Conservation (phyloP, 176 grass and related monocot genomes). For the Microstegium vimineum region DNA sequence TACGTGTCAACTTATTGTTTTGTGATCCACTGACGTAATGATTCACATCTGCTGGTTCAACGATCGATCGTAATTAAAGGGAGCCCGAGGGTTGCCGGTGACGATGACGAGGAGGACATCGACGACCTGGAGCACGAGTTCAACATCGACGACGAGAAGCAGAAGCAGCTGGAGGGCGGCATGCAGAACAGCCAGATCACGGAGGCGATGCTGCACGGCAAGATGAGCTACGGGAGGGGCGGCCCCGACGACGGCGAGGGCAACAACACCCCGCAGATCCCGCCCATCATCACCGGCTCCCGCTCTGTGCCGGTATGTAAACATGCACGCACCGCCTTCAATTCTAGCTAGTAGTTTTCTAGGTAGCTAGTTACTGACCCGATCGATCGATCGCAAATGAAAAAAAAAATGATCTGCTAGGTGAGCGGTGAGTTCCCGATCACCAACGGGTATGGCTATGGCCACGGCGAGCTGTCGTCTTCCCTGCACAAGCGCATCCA, state of each 20-base stretch:
- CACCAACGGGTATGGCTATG: constrained; percentile 47
- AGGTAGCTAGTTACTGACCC: too few relatives aligned
- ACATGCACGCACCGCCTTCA: background rate
- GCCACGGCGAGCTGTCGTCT: constrained; percentile 58
- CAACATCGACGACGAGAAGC: constrained; percentile 74
- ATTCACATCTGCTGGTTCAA: background rate
- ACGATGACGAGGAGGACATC: constrained; percentile 91
- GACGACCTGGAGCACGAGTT: constrained; percentile 96
- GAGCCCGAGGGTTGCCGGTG: constrained; percentile 75
- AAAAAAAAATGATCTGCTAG: constrained; percentile 29
- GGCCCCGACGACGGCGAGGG: constrained; percentile 58
- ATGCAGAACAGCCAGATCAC: constrained; percentile 69
- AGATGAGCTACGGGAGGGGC: constrained; percentile 87
- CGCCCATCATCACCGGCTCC: constrained; percentile 81
- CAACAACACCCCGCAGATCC: constrained; percentile 59
- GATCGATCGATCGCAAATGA: background rate
- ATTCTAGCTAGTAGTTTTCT: too few relatives aligned
- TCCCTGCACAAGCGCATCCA: constrained; percentile 95
- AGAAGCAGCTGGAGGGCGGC: constrained; percentile 24
- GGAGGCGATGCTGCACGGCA: constrained; percentile 90
- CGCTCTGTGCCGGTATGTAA: constrained; percentile 67
- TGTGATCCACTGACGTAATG: too few relatives aligned
- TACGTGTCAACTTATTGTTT: background rate
- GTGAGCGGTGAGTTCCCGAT: constrained; percentile 81
- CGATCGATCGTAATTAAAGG: constrained; percentile 20